These are phyloP conservation scores for Colletotrichum euphorbiae DNA, from an alignment of 2,329 filamentous ascomycete genomes.

Conservation along the genomic window DNA sequence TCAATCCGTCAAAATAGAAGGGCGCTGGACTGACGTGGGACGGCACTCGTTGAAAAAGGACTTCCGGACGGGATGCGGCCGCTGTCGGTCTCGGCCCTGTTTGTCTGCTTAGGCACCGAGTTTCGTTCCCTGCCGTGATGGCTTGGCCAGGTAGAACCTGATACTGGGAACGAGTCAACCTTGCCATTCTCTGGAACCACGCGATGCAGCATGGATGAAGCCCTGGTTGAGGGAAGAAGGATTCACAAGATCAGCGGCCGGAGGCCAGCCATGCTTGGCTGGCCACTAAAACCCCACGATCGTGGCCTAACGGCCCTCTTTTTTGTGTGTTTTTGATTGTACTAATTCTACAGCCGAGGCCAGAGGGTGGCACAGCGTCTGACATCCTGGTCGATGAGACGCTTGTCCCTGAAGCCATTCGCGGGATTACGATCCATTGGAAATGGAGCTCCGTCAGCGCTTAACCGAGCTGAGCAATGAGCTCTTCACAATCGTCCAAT, in stretches of 20 bases:
- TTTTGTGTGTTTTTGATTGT: not conserved
- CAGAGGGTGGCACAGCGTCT: constrained; percentile 18
- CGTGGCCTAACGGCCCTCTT: not conserved
- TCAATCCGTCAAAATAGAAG: not conserved
- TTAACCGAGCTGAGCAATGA: constrained; percentile 23
- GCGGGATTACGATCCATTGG: constrained; percentile 14
- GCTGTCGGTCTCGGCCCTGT: not conserved
- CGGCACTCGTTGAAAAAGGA: too few species aligned
- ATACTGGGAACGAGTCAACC: not conserved
- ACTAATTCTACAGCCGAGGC: constrained; percentile 5
- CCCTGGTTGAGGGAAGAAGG: constrained; percentile 5
- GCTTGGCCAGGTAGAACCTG: constrained; percentile 1
- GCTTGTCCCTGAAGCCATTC: constrained; percentile 16
- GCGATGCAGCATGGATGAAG: constrained; percentile 7
- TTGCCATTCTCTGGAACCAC: not conserved
- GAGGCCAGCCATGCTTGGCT: not conserved
- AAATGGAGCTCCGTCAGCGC: constrained; percentile 25
- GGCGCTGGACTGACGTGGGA: too few species aligned
- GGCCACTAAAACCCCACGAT: constrained; percentile 2
- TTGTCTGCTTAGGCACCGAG: not conserved
- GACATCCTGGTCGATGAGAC: not conserved
- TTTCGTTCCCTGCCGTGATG: not conserved
- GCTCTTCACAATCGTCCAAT: not conserved
- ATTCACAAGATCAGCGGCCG: constrained; percentile 1
- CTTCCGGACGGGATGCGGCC: not conserved